phyloP scores from a whole-genome alignment of 768 basidiomycete species.

The Macrolepiota dolichaula region DNA sequence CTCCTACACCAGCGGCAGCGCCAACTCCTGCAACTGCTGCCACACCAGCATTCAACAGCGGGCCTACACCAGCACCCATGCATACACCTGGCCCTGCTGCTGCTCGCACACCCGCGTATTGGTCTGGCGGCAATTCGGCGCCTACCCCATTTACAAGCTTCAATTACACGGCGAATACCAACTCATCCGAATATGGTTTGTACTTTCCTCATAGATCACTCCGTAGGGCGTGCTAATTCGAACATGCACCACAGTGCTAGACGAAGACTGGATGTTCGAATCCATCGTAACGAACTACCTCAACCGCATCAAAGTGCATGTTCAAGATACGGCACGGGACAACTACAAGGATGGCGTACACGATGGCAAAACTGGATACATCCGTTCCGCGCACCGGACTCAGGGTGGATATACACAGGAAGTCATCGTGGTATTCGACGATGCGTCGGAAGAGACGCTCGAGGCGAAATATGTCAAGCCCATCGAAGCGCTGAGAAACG shows the following conservation, averaged over 20 bases:
- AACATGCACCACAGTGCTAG: conserved; percentile 14
- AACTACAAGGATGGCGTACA: conserved; percentile 35
- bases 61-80: conserved; percentile 34
- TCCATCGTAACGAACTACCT: conserved; percentile 23
- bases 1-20: conserved; percentile 41
- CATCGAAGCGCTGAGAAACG: conserved; percentile 24
- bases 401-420: conserved; percentile 33
- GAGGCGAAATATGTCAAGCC: conserved; percentile 27
- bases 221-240: background rate
- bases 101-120: conserved; percentile 32
- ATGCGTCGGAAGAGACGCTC: conserved; percentile 23
- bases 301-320: conserved; percentile 34
- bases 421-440: conserved; percentile 28
- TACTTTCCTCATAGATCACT: background rate
- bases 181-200: conserved; percentile 14
- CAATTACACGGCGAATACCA: background rate
- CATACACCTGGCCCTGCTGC: conserved; percentile 24
- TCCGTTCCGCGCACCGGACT: conserved; percentile 29
- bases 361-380: conserved; percentile 26
- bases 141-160: conserved; percentile 8
- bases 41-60: conserved; percentile 30
- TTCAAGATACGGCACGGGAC: conserved; percentile 29
- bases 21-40: conserved; percentile 19
- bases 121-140: conserved; percentile 29
- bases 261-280: conserved; percentile 41